A percentile compares a stretch with the other conserved stretches of the same genome.
phyloP scores from a whole-genome alignment of 176 grass and related monocot species.

The Carex scoparia region DNA sequence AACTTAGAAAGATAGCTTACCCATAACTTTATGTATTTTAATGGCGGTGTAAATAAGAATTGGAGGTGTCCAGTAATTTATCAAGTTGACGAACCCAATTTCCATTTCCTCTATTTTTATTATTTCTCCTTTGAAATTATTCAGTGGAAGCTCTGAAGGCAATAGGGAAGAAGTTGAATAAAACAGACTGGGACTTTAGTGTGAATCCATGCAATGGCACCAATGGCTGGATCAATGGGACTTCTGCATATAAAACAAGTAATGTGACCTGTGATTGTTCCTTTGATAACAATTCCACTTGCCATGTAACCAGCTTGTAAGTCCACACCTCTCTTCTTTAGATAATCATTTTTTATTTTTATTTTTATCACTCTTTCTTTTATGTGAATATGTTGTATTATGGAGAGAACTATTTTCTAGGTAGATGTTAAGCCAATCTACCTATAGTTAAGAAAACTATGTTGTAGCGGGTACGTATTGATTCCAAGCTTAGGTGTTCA shows the following conservation, averaged over 20 bases:
- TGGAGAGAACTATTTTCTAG: background rate
- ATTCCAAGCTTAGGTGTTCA: background rate
- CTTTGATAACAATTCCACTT: conserved; percentile 45
- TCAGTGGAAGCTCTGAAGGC: conserved; percentile 64
- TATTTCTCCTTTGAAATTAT: conserved; percentile 31
- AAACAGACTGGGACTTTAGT: conserved; percentile 67
- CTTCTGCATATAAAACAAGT: conserved; percentile 15
- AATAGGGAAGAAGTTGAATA: conserved; percentile 57
- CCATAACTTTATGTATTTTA: background rate
- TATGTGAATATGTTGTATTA: background rate
- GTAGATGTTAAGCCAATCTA: background rate
- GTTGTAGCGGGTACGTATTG: background rate
- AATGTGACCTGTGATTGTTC: conserved; percentile 71
- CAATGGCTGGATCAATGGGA: conserved; percentile 37
- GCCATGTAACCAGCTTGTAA: conserved; percentile 71
- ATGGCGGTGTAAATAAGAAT: background rate
- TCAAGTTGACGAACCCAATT: background rate
- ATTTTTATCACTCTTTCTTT: conserved; percentile 7
- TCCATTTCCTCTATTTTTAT: background rate
- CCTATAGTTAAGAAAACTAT: background rate
- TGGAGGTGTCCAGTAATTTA: background rate
- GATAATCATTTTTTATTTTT: conserved; percentile 3
- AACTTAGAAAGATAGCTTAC: background rate
- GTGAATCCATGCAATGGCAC: conserved; percentile 49
- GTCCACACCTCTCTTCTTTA: conserved; percentile 4